Evolutionary conservation across 306 rosid species (phyloP), one percentile per base, ranked within the genome.

Genomic region (Ammopiptanthus mongolicus): DNA sequence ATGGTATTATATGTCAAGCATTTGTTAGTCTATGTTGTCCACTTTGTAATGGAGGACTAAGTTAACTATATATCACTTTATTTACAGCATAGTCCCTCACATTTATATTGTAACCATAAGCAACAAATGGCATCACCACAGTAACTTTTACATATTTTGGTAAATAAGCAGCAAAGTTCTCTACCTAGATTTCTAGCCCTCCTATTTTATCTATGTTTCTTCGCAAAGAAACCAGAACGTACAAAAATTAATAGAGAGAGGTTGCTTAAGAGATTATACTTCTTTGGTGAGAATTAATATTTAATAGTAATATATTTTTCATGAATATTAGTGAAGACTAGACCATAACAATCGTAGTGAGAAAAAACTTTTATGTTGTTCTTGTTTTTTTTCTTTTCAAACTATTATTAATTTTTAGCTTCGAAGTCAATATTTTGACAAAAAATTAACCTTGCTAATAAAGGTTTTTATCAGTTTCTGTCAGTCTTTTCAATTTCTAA

Each of bases 1-100:
- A 83, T 71, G 41, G 31, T 3, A 10, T 71, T 67, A 64, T 85
- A 48, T 39, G 31, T 66, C 65, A 80, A 56, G 86, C 83, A 80
- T 85, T 85, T 57, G 44, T 82, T 28, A 71, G 76, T 69, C 48
- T 81, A 3, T 44, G 46, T n/a, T 37, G 39, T 37, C 4, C 50
- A 5, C 36, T 67, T 65, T 46, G 39, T 34, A 22, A 61, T 21
- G 5, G 44, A 37, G 31, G 19, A 22, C 21, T 36, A 64, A 41
- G n/a, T 17, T 8, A 36, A 12, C 4, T 28, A 10, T 29, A n/a
- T n/a, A n/a, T n/a, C n/a, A n/a, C n/a, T n/a, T 9, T 29, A 8
- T 33, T 50, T 62, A 29, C 6, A 31, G 10, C 19, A 51, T 14
- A 61, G 37, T 62, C 39, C 21, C 9, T n/a, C 28, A 9, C n/a